Evolutionary conservation across 352 stramenopile species (phyloP).

Genomic region (Ochromonadaceae sp.): DNA sequence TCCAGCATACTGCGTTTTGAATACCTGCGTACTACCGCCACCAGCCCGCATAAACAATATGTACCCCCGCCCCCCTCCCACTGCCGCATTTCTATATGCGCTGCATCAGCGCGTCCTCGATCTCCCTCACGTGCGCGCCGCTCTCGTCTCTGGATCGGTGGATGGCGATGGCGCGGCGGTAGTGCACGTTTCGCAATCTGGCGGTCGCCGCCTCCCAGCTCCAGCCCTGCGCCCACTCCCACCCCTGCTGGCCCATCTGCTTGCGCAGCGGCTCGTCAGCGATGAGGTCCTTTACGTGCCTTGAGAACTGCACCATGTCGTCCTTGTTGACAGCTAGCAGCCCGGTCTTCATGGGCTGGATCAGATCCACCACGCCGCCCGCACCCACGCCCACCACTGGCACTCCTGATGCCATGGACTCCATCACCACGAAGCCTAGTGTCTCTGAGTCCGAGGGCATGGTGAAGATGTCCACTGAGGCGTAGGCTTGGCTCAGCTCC

Average conservation of each 20-base stretch:
- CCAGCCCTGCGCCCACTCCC: constrained; percentile 29
- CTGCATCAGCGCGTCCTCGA: too few species aligned
- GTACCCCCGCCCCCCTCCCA: too few species aligned
- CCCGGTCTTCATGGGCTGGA: constrained; percentile 36
- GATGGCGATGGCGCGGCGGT: constrained; percentile 49
- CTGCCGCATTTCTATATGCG: too few species aligned
- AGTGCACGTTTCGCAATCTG: constrained; percentile 35
- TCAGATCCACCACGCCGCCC: constrained; percentile 49
- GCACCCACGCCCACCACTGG: constrained; percentile 47
- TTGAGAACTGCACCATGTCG: constrained; percentile 26
- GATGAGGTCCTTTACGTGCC: constrained; percentile 21
- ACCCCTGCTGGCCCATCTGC: constrained; percentile 19
- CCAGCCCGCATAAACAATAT: too few species aligned
- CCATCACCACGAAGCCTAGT: constrained; percentile 60
- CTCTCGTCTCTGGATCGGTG: neutral
- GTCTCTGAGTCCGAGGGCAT: constrained; percentile 62
- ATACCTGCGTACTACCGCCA: too few species aligned
- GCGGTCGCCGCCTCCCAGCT: constrained; percentile 32
- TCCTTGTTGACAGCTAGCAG: constrained; percentile 24
- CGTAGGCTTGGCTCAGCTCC: constrained; percentile 35
- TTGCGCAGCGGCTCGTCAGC: constrained; percentile 21
- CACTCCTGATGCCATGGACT: constrained; percentile 55
- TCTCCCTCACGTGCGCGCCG: too few species aligned
- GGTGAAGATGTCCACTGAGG: constrained; percentile 49
- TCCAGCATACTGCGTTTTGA: too few species aligned